Base-by-base conservation (phyloP, 495 filamentous ascomycete species). In the Penicillium tannophilum region DNA sequence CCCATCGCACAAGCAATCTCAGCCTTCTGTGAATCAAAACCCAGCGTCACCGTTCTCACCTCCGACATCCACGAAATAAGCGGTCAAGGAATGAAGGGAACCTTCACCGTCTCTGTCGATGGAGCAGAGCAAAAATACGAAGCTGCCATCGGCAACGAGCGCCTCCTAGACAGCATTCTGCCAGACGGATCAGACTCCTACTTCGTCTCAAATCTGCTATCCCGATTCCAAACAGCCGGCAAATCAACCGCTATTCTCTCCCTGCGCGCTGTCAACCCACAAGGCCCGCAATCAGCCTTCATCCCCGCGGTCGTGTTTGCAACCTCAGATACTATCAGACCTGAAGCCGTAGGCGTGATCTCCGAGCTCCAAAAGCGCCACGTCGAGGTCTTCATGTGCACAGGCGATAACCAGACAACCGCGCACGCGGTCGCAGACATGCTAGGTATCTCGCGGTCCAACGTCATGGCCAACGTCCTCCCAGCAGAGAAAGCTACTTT, bases 331-430 rank as follows among this genome's bases (percentile, higher is more conserved):
- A 86, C 90, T 2, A 80, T 97, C 61, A 90, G 94, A 4, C 84
- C 87, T 4, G 91, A 95, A 68, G 86, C 93, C 1, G 68, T 78
- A 19, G 60, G 69, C 7, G 84, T 93, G 30, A 84, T 97, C 63
- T 66, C 72, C 6, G 76, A 86, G n/a, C 86, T 98, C 6, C 82
- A 86, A 54, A 71, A 82, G 23, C 82, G 80, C 26, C 78, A 67
- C 26, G 86, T 90, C 53, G 79, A 84, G 3, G 89, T 96, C 26
- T 97, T 87, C 84, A 96, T 98, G 91, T 87, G 96, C 45, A 94
- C 92, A 4, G 93, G 93, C 16, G 93, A 98, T 71, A 81, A 81
- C 61, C 66, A 73, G 43, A 77, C 55, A 39, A 81, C 78, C n/a
- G 84, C 84, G 14, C 64, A 76, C 26, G 82, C 84, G 6, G 83